phyloP scores from a whole-genome alignment of 2,329 filamentous ascomycete genomes.

The Calonectria pseudoturangicola region DNA sequence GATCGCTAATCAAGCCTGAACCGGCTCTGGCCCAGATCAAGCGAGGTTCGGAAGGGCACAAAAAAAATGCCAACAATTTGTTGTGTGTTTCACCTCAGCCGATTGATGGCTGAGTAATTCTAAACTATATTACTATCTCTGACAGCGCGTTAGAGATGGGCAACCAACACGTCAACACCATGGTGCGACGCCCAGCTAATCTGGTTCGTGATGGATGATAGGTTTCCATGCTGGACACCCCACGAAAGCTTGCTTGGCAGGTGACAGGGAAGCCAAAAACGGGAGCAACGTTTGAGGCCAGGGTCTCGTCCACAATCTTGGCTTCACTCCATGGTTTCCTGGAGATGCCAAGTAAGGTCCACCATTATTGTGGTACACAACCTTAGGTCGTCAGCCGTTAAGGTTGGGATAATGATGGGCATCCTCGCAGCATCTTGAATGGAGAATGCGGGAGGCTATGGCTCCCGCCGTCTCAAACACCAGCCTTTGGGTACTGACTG shows the following conservation, averaged over 20 bases:
- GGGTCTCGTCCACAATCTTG: slow-evolving; percentile 34
- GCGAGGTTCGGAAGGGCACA: slow-evolving; percentile 1
- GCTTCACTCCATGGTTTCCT: slow-evolving; percentile 31
- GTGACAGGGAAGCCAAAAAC: slow-evolving; percentile 35
- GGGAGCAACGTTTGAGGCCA: slow-evolving; percentile 37
- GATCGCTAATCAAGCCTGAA: slow-evolving; percentile 35
- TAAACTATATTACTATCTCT: slow-evolving; percentile 4
- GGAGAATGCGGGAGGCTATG: slow-evolving; percentile 39
- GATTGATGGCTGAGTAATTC: slow-evolving; percentile 20
- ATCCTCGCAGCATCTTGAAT: slow-evolving; percentile 33
- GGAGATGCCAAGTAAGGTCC: slow-evolving; percentile 29
- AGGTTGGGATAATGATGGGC: slow-evolving; percentile 34
- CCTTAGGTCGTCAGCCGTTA: slow-evolving; percentile 27
- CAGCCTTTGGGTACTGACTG: slow-evolving; percentile 36
- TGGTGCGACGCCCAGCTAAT: slow-evolving; percentile 24
- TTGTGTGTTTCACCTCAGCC: slow-evolving; percentile 3
- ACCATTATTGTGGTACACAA: slow-evolving; percentile 32
- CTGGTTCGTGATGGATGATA: slow-evolving; percentile 28
- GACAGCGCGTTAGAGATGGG: slow-evolving; percentile 20
- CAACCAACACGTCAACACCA: slow-evolving; percentile 29
- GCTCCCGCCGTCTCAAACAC: slow-evolving; percentile 35
- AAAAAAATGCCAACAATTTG: slow-evolving; percentile 1
- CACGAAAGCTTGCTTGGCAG: slow-evolving; percentile 35
- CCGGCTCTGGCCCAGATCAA: slow-evolving; percentile 10
- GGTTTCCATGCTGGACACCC: slow-evolving; percentile 27